A percentile compares a stretch with the other conserved stretches of the same genome.
Conservation (phyloP, 2,329 filamentous ascomycete species). For the Septoria petroselini region DNA sequence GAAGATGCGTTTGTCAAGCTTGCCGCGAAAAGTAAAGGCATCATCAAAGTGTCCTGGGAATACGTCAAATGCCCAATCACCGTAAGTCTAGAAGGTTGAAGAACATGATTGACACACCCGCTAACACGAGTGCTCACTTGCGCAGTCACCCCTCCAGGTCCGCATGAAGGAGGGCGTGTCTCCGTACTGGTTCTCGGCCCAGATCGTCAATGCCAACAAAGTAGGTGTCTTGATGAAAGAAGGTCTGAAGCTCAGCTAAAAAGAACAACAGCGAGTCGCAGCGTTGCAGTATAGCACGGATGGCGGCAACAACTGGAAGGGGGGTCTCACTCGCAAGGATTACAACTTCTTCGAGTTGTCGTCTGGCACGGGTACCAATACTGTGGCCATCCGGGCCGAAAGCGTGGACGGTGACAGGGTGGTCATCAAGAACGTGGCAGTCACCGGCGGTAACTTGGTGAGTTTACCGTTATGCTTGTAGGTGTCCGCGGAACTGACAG, state of each 20-base stretch:
- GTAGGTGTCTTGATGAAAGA: slow-evolving; percentile 7
- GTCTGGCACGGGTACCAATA: slow-evolving; percentile 55
- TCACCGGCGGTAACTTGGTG: slow-evolving; percentile 38
- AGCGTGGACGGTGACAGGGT: slow-evolving; percentile 52
- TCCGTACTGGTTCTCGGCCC: slow-evolving; percentile 58
- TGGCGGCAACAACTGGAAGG: slow-evolving; percentile 24
- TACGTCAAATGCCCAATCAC: slow-evolving; percentile 53
- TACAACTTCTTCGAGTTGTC: slow-evolving; percentile 59
- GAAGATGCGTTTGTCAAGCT: slow-evolving; percentile 50
- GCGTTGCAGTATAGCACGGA: slow-evolving; percentile 24
- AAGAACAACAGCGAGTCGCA: slow-evolving; percentile 16
- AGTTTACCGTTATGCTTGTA: slow-evolving; percentile 36
- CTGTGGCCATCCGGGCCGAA: slow-evolving; percentile 57
- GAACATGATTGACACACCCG: no score
- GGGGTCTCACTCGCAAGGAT: slow-evolving; percentile 18
- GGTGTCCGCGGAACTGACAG: neutral
- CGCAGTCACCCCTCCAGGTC: slow-evolving; percentile 42
- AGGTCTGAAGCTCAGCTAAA: slow-evolving; percentile 1
- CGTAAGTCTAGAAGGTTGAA: neutral
- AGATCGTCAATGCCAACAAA: slow-evolving; percentile 61
- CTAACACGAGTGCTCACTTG: no score
- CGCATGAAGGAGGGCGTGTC: slow-evolving; percentile 55
- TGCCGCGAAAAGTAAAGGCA: slow-evolving; percentile 45
- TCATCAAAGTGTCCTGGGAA: slow-evolving; percentile 52
- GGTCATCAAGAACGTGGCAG: slow-evolving; percentile 51